Conservation (phyloP, 2,329 filamentous ascomycete genomes). For the Colletotrichum liriopes region DNA sequence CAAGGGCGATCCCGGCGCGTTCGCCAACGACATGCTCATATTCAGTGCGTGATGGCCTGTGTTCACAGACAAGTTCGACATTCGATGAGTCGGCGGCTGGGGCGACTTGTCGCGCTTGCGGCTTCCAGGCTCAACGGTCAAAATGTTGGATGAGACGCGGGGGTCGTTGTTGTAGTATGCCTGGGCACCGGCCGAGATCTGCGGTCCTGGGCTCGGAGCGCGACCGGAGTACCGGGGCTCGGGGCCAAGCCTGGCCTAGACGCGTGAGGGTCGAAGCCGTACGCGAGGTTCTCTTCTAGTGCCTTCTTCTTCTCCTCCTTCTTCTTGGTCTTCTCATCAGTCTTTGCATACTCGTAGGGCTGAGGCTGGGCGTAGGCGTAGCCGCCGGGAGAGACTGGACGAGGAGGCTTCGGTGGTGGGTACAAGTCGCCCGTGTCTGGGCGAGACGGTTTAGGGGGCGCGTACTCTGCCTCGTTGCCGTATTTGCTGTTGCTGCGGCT, state of each 20-base stretch:
- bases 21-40: conserved; percentile 62
- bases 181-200: conserved; percentile 44
- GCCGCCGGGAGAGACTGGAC: conserved; percentile 40
- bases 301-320: conserved; percentile 51
- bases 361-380: conserved; percentile 50
- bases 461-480: conserved; percentile 46
- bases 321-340: conserved; percentile 47
- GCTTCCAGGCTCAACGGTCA: conserved; percentile 59
- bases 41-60: conserved; percentile 58
- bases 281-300: conserved; percentile 65
- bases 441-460: conserved; percentile 46
- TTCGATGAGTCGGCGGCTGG: conserved; percentile 63
- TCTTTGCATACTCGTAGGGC: conserved; percentile 48
- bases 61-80: conserved; percentile 68
- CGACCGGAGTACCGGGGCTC: conserved; percentile 36
- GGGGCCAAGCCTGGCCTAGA: conserved; percentile 35
- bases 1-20: conserved; percentile 84
- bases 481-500: conserved; percentile 48
- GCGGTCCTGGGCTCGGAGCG: conserved; percentile 36
- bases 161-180: conserved; percentile 55
- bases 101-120: conserved; percentile 62
- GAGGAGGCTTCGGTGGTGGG: conserved; percentile 39
- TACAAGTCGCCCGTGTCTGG: conserved; percentile 55
- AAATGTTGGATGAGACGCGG: conserved; percentile 56
- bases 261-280: conserved; percentile 55